Conservation (phyloP, 768 basidiomycete genomes). For the Cystofilobasidium ferigula region DNA sequence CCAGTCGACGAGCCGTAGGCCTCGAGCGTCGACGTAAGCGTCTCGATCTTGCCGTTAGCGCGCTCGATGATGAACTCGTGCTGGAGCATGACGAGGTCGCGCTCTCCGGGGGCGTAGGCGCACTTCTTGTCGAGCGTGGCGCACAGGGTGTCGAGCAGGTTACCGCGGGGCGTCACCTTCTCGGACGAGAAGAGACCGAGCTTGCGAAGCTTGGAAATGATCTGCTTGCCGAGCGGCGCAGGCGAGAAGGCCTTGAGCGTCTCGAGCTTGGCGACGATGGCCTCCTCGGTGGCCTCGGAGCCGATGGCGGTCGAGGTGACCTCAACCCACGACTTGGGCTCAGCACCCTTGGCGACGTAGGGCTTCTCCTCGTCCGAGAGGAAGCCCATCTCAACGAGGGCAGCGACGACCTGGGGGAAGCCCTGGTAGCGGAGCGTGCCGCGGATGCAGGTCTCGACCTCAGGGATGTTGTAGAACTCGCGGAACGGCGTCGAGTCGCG, state of each 20-base stretch:
- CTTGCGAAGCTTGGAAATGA: slow-evolving; percentile 83
- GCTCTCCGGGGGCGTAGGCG: slow-evolving; percentile 79
- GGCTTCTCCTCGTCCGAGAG: slow-evolving; percentile 62
- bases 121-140: slow-evolving; percentile 79
- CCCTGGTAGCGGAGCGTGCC: slow-evolving; percentile 92
- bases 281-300: slow-evolving; percentile 60
- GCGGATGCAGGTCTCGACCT: slow-evolving; percentile 81
- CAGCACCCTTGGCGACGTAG: slow-evolving; percentile 53
- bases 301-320: slow-evolving; percentile 64
- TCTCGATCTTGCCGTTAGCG: slow-evolving; percentile 63
- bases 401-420: slow-evolving; percentile 87
- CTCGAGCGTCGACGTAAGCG: slow-evolving; percentile 31
- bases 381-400: slow-evolving; percentile 78
- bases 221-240: slow-evolving; percentile 52
- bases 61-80: slow-evolving; percentile 93
- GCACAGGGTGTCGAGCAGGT: slow-evolving; percentile 88
- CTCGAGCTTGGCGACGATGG: slow-evolving; percentile 62
- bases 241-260: slow-evolving; percentile 54
- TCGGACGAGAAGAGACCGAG: slow-evolving; percentile 78
- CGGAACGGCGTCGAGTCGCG: slow-evolving; percentile 82
- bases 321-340: slow-evolving; percentile 66
- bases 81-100: slow-evolving; percentile 94
- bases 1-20: slow-evolving; percentile 25
- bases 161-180: slow-evolving; percentile 52
- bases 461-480: slow-evolving; percentile 84